Conservation (phyloP, 768 basidiomycete species). For the Leccinum longicurvipes region DNA sequence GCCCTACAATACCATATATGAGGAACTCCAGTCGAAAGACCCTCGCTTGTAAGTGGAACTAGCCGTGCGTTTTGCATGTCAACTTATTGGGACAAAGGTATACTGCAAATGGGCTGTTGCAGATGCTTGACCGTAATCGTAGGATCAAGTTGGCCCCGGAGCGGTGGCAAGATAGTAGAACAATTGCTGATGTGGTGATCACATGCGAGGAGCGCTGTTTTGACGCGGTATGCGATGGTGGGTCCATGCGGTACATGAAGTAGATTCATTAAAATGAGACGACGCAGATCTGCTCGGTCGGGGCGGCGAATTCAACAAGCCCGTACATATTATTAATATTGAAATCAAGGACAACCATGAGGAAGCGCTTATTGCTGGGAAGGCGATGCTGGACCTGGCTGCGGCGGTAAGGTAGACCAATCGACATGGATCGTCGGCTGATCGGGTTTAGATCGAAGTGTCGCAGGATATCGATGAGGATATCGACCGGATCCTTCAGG, state of each 20-base stretch:
- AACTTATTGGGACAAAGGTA: constrained; percentile 53
- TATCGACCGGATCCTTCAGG: constrained; percentile 81
- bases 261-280: constrained; percentile 8
- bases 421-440: constrained; percentile 7
- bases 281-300: constrained; percentile 73
- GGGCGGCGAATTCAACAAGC: constrained; percentile 89
- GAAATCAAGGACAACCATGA: constrained; percentile 99
- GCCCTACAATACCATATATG: constrained; percentile 93
- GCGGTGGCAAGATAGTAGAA: constrained; percentile 91
- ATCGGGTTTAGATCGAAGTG: constrained; percentile 66
- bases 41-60: constrained; percentile 62
- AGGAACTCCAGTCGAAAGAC: constrained; percentile 84
- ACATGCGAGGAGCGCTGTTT: constrained; percentile 99
- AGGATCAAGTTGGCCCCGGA: constrained; percentile 91
- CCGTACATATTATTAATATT: constrained; percentile 95
- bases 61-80: background rate
- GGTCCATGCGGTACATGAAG: constrained; percentile 25
- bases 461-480: constrained; percentile 87
- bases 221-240: constrained; percentile 97
- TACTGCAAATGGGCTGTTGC: constrained; percentile 86
- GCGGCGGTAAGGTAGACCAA: constrained; percentile 61
- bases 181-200: constrained; percentile 93
- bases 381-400: constrained; percentile 90
- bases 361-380: constrained; percentile 94
- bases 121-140: constrained; percentile 96